phyloP scores from a whole-genome alignment of 2,329 filamentous ascomycete species.

The Nothomitra cinnamomea region DNA sequence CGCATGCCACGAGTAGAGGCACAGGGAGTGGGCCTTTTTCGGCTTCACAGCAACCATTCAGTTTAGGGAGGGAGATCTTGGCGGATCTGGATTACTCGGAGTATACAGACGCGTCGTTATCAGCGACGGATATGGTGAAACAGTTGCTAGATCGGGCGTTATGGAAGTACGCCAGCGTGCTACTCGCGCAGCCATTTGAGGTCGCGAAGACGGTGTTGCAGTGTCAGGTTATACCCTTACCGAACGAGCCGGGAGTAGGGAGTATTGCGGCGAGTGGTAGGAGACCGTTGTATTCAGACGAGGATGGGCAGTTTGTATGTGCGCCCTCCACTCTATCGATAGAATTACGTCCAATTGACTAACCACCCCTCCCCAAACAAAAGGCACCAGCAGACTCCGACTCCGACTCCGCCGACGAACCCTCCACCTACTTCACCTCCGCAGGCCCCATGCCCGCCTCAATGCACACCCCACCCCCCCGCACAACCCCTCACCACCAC shows the following conservation, averaged over 20 bases:
- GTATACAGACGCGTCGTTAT: conserved; percentile 62
- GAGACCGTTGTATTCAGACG: conserved; percentile 11
- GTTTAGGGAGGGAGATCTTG: conserved; percentile 66
- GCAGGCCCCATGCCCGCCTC: conserved; percentile 33
- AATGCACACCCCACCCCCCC: conserved; percentile 26
- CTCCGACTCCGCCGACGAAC: conserved; percentile 60
- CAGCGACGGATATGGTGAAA: conserved; percentile 55
- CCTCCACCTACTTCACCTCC: conserved; percentile 63
- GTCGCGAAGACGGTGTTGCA: conserved; percentile 90
- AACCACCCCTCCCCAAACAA: too few relatives aligned
- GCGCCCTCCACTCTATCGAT: neutral
- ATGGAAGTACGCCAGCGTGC: conserved; percentile 79
- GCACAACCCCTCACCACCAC: conserved; percentile 26
- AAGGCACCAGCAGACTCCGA: conserved; percentile 30
- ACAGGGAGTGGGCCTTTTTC: neutral
- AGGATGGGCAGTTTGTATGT: neutral
- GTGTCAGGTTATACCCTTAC: conserved; percentile 37
- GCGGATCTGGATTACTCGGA: conserved; percentile 85
- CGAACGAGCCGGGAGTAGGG: conserved; percentile 15
- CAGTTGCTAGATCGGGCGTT: conserved; percentile 68
- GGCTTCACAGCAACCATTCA: conserved; percentile 25
- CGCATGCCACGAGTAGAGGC: conserved; percentile 14
- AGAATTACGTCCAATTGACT: conserved; percentile 3
- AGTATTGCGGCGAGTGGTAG: neutral
- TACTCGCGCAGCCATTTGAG: conserved; percentile 92